Evolutionary conservation across 2,329 filamentous ascomycete species (phyloP), one percentile per base, ranked within the genome.

Genomic region (Trichophyton equinum): DNA sequence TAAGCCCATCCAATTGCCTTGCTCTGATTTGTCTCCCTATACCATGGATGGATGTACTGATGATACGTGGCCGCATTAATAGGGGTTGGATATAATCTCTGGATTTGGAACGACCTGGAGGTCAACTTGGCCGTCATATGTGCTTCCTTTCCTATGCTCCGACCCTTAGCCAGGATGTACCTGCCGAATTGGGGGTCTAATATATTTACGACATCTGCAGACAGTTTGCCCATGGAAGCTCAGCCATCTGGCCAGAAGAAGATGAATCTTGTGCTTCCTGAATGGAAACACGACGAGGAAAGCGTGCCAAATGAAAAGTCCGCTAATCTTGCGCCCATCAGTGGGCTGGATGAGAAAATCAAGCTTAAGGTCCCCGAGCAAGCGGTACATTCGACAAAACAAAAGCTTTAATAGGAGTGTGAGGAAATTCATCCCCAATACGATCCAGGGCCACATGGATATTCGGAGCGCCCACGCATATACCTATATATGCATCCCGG

Each of bases 71-170:
- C 2, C n/a, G 8, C 22, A 27, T 51, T 9, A 9, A 25, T 30
- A 66, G 64, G 64, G 64, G 47, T 58, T 13, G 64, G 63, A 8
- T 66, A 65, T 57, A 62, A 64, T 8, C 58, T 63, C 25, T 66
- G 64, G 63, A 7, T 66, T 36, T 67, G 66, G 66, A 63, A 60
- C 42, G 58, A 47, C 7, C 30, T 67, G 40, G 66, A 67, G 49
- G 62, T 64, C 22, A 66, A 68, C 51, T 55, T 68, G 13, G 64
- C 63, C n/a, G 63, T 67, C 22, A 68, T 67, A 4, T 68, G 65
- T 59, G 65, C 66, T 9, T 67, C 64, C 13, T 20, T 65, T 20
- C 66, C 66, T 11, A 63, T 62, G n/a, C 59, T 68, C 36, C 61
- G 65, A 2, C 65, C 65, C 1, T 61, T 65, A 25, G 62, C 60